phyloP scores from a whole-genome alignment of 768 basidiomycete species.

The Lactarius deliciosus region DNA sequence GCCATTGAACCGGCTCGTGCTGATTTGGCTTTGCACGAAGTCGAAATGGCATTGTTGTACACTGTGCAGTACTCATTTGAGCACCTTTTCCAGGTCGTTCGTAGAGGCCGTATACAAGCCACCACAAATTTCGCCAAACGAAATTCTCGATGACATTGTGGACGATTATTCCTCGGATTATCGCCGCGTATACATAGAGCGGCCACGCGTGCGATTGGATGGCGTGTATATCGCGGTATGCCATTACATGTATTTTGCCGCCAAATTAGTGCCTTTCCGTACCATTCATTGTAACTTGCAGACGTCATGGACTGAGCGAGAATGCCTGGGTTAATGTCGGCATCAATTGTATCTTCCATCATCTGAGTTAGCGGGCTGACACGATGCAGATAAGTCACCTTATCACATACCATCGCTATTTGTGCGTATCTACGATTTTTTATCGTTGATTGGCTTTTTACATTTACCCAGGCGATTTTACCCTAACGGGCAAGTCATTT shows the following conservation, averaged over 20 bases:
- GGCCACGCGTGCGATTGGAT: slow-evolving; percentile 80
- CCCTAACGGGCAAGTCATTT: slow-evolving; percentile 82
- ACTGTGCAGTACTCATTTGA: slow-evolving; percentile 15
- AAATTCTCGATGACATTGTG: slow-evolving; percentile 46
- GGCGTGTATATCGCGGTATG: slow-evolving; percentile 92
- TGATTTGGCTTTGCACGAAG: not conserved
- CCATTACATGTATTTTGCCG: slow-evolving; percentile 69
- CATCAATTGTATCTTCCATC: slow-evolving; percentile 19
- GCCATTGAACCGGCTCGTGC: not conserved
- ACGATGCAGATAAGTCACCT: slow-evolving; percentile 68
- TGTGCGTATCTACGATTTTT: slow-evolving; percentile 49
- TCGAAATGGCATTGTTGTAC: slow-evolving; percentile 1
- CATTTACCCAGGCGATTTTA: slow-evolving; percentile 67
- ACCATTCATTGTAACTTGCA: slow-evolving; percentile 34
- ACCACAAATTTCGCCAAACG: slow-evolving; percentile 65
- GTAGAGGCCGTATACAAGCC: slow-evolving; percentile 67
- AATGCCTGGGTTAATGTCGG: slow-evolving; percentile 85
- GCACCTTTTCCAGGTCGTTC: slow-evolving; percentile 48
- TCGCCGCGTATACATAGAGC: slow-evolving; percentile 77
- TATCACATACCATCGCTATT: slow-evolving; percentile 90
- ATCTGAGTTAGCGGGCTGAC: slow-evolving; percentile 14
- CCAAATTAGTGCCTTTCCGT: slow-evolving; percentile 24
- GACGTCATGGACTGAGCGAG: slow-evolving; percentile 76
- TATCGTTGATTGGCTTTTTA: not conserved
- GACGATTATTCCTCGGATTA: slow-evolving; percentile 60